Evolutionary conservation across 768 basidiomycete genomes (phyloP).

Genomic region (Tulasnella sp.): DNA sequence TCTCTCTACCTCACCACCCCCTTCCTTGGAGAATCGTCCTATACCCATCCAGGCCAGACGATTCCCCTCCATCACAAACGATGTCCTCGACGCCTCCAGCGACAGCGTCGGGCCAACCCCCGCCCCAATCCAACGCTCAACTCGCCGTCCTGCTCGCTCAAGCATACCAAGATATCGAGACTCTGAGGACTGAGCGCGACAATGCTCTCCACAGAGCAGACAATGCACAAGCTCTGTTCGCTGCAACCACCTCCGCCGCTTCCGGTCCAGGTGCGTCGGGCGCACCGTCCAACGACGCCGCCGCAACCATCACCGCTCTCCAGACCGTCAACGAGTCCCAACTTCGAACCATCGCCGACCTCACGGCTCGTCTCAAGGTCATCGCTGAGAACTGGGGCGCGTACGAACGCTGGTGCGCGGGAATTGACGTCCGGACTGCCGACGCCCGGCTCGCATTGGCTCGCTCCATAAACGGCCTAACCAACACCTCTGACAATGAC

Average conservation of each 20-base stretch:
- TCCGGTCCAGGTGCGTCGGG: not conserved
- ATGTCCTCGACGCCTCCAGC: constrained; percentile 10
- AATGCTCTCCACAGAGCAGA: not conserved
- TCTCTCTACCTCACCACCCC: not conserved
- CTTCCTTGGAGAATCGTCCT: constrained; percentile 8
- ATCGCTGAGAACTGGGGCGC: constrained; percentile 14
- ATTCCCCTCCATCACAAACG: not conserved
- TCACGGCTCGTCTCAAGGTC: constrained; percentile 7
- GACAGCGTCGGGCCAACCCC: constrained; percentile 7
- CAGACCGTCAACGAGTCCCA: constrained; percentile 14
- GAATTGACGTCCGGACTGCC: constrained; percentile 6
- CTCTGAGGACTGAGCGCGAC: constrained; percentile 13
- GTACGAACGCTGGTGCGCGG: constrained; percentile 12
- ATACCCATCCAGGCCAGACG: not conserved
- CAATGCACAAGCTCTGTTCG: not conserved
- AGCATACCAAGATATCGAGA: constrained; percentile 10
- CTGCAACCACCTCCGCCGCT: not conserved
- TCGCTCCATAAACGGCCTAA: not conserved
- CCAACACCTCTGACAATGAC: constrained; percentile 8
- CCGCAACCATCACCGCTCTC: constrained; percentile 12
- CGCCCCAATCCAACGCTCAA: constrained; percentile 7
- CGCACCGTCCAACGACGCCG: not conserved
- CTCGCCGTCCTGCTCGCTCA: constrained; percentile 15
- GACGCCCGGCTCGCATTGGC: constrained; percentile 14
- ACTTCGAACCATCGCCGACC: constrained; percentile 13